Base-by-base conservation (phyloP, 176 grass and related monocot genomes). In the Cymbopogon citratus region DNA sequence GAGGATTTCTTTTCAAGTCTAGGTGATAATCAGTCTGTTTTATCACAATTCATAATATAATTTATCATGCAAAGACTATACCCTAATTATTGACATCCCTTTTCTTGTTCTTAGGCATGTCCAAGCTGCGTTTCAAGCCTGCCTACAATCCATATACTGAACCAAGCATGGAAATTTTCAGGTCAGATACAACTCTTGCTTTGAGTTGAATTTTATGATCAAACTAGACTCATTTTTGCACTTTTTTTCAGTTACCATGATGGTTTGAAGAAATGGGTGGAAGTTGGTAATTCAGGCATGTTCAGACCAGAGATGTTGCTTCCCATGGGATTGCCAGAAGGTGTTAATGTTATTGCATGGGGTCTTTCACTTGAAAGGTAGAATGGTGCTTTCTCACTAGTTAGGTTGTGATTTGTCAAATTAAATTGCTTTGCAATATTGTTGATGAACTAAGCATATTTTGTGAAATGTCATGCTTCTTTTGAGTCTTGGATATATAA, bases 351-450 rank as follows among this genome's bases (percentile, higher is more conserved):
- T 78, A 95, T 99, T 80, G 96, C 96, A 74, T 99, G 96, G 96
- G 96, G 96, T 75, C 96, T 99, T 76, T 99, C 96, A 68, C 91
- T 99, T 59, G 92, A 99, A 83, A 99, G 96, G 92, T 99, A 92
- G 77, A 45, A 63, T 14, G 44, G 27, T 24, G 13, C 28, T 28
- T 84, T 2, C 65, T 63, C 19, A 29, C 15, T 43, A 26, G 2
- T 70, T 24, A 70, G 6, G 12, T 73, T 66, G 35, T 62, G 74
- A 41, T 41, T 26, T 60, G 21, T 77, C 16, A 67, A 43, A 64
- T 60, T 77, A 1, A 13, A 1, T 66, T 4, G 26, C 24, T n/a
- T 61, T 66, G 10, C 3, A 61, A 40, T 66, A 19, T 52, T 62
- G 11, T 71, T 24, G 9, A 34, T 48, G 11, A 49, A 63, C 31